Base-by-base conservation (phyloP, 2,329 filamentous ascomycete species). In the Tolypocladium cylindrosporum region DNA sequence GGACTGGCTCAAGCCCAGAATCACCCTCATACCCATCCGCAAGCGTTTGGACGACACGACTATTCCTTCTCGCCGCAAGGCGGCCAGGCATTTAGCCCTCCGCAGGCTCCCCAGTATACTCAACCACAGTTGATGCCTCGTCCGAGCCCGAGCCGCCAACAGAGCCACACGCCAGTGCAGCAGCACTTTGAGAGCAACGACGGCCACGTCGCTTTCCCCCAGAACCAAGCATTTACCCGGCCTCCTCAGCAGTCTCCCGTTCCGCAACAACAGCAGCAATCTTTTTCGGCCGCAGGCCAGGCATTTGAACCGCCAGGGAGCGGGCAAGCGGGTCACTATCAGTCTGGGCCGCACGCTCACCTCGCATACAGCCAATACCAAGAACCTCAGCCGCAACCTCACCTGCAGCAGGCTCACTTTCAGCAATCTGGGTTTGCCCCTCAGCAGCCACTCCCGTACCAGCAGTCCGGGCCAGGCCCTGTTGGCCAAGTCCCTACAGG, bases 81-180 rank as follows among this genome's bases (percentile, higher is more conserved):
- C 52, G 69, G 70, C 11, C 65, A 71, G 40, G 61, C 69, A 3
- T 75, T 69, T 55, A 68, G 69, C 39, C 63, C 69, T 36, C 59
- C 69, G 4, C 54, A 52, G 16, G 65, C 71, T 19, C 59, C 68
- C 39, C 70, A 72, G 42, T 75, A 67, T 53, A 61, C 61, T 34
- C 68, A 71, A 45, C 61, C 68, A 43, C 72, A 72, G 58, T 61
- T 74, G 41, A 63, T 75, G 53, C 58, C 69, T 16, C 71, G 71
- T 40, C 61, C 68, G 37, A 60, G 70, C 43, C 61, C 68, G 39
- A 60, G 55, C 48, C 66, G 67, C 31, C 70, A 72, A 52, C 70
- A 71, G 31, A 69, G 60, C 37, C 69, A 73, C 55, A 68, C 70
- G 16, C 67, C 72, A 10, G 64, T 72, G 14, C 72, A 71, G 50